A percentile compares a stretch with the other conserved stretches of the same genome.
Conservation (phyloP, 805 yeast species). For the Wickerhamomyces queroliae region DNA sequence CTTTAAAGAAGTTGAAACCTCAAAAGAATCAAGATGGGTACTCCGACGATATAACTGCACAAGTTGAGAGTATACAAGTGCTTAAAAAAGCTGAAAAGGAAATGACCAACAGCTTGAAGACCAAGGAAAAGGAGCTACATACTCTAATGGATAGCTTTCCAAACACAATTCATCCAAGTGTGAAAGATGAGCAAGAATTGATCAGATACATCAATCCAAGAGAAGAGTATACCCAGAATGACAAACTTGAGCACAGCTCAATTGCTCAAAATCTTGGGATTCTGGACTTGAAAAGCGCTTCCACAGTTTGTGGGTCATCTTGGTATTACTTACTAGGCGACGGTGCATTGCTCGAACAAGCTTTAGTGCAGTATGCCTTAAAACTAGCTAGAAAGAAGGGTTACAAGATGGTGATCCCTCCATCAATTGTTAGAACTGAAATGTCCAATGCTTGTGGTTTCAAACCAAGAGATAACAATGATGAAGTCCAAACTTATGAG, state of each 20-base stretch:
- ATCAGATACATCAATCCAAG: constrained; percentile 46
- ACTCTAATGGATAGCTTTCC: constrained; percentile 51
- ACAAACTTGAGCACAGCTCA: constrained; percentile 50
- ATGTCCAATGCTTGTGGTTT: constrained; percentile 89
- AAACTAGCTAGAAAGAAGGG: constrained; percentile 60
- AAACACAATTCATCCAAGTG: constrained; percentile 48
- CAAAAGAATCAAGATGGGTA: constrained; percentile 7
- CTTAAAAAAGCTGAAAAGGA: constrained; percentile 13
- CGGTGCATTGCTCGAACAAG: constrained; percentile 87
- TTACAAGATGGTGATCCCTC: constrained; percentile 71
- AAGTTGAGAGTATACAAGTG: not conserved
- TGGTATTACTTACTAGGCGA: constrained; percentile 84
- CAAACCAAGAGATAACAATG: constrained; percentile 83
- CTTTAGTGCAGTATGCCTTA: constrained; percentile 75
- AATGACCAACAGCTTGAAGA: constrained; percentile 10
- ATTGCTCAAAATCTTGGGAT: constrained; percentile 67
- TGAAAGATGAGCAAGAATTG: constrained; percentile 35
- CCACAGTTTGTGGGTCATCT: constrained; percentile 71
- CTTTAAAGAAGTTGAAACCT: constrained; percentile 18
- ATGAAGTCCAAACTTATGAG: constrained; percentile 79
- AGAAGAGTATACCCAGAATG: constrained; percentile 20
- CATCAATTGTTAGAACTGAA: constrained; percentile 76
- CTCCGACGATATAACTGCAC: constrained; percentile 13
- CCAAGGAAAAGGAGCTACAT: constrained; percentile 31
- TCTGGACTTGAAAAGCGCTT: constrained; percentile 65